phyloP scores from a whole-genome alignment of 495 filamentous ascomycete genomes.

The Aspergillus conjunctus region DNA sequence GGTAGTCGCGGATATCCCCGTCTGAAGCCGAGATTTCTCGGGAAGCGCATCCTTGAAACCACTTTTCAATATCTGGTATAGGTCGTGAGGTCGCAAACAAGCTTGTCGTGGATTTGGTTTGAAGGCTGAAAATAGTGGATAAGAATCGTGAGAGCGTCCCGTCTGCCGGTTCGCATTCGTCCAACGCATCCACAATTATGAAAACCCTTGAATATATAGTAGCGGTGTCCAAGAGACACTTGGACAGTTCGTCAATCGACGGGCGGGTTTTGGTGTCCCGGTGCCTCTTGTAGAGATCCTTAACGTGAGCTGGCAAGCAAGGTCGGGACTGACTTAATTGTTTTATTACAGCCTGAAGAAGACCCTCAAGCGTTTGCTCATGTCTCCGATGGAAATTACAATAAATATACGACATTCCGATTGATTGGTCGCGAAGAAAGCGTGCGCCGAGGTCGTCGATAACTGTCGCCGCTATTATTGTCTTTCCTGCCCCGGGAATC shows the following conservation, averaged over 20 bases:
- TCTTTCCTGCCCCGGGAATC: slow-evolving; percentile 46
- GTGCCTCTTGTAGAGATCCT: slow-evolving; percentile 29
- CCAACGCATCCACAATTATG: slow-evolving; percentile 49
- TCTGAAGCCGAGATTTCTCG: slow-evolving; percentile 13
- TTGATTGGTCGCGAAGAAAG: slow-evolving; percentile 18
- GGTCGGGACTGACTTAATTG: slow-evolving; percentile 22
- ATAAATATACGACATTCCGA: slow-evolving; percentile 45
- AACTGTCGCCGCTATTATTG: slow-evolving; percentile 40
- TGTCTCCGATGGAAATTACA: slow-evolving; percentile 27
- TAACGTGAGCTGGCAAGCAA: slow-evolving; percentile 30
- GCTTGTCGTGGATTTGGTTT: slow-evolving; percentile 1
- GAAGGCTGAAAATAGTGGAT: slow-evolving; percentile 20
- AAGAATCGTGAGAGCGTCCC: not conserved
- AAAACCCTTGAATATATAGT: slow-evolving; percentile 24
- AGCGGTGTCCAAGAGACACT: slow-evolving; percentile 25
- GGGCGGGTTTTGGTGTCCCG: slow-evolving; percentile 25
- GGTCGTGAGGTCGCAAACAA: slow-evolving; percentile 31
- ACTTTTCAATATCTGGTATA: slow-evolving; percentile 17
- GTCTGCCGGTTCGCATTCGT: slow-evolving; percentile 29
- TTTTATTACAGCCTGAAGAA: slow-evolving; percentile 27
- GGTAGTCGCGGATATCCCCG: slow-evolving; percentile 12
- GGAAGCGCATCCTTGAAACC: slow-evolving; percentile 11
- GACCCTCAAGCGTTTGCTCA: slow-evolving; percentile 19
- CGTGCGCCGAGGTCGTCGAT: slow-evolving; percentile 30
- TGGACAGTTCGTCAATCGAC: slow-evolving; percentile 33